Base-by-base conservation (phyloP, 2,329 filamentous ascomycete genomes). In the Ophioceras dolichostomum region DNA sequence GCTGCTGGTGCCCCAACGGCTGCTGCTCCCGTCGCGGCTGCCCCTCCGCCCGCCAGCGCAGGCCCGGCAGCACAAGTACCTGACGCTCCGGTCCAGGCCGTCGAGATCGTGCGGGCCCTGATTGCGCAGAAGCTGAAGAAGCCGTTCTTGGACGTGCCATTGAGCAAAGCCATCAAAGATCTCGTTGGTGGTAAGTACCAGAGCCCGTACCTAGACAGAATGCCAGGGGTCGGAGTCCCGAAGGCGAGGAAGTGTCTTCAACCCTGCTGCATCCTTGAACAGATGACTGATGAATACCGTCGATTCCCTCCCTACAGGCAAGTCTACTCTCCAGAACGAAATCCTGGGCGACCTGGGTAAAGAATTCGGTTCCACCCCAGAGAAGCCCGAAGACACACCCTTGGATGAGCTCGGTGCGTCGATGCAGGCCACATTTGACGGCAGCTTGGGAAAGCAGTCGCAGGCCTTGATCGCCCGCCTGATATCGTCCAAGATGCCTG, bases 51-150 rank as follows among this genome's bases (percentile, higher is more conserved):
- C 32, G 66, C 83, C 26, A 79, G 83, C 54, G 75, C 87, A 39
- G 91, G 91, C 12, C 91, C 91, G 35, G 91, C 86, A 38, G 86
- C 82, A 12, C 74, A 85, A 47, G 80, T 98, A 17, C 74, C 84
- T 37, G 91, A 98, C 67, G 78, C 73, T 21, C 89, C 89, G 16
- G 82, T 96, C 26, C 76, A 81, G 52, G 91, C 91, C 10, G 72
- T 94, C 17, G 91, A 98, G 50, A 83, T 98, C 47, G 73, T 98
- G 38, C 76, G 91, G 53, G 72, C 87, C 33, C 65, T 98, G 48
- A 83, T 98, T 49, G 89, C 91, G 14, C 91, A 96, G 60, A 98
- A 98, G 66, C 73, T 98, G 53, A 98, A 98, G 77, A 98, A 98
- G 68, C 71, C 82, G 19, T 67, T 94, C 40, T 60, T 79, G 32